These are phyloP conservation scores for Fusarium mexicanum DNA, from an alignment of 2,329 filamentous ascomycete genomes.

Conservation along the genomic window DNA sequence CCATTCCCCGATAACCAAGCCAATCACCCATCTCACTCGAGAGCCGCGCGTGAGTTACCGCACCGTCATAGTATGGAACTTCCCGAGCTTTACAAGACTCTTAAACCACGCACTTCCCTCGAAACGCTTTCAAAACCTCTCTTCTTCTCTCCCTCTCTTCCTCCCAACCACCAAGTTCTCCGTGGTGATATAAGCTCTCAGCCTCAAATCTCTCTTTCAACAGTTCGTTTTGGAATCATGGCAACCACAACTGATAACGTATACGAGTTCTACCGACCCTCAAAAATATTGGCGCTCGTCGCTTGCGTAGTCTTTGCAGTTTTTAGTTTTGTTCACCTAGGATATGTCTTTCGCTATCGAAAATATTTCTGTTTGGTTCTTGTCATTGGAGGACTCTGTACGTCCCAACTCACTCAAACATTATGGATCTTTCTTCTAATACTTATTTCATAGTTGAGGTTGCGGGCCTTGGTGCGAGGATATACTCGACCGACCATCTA, in stretches of 20 bases:
- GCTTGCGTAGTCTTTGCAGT: background rate
- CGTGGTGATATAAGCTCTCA: too few relatives aligned
- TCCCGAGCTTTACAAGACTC: too few relatives aligned
- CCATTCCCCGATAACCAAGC: too few relatives aligned
- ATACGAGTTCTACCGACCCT: background rate
- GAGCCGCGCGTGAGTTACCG: too few relatives aligned
- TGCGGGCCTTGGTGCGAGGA: background rate
- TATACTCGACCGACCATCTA: background rate
- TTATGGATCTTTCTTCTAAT: accelerated
- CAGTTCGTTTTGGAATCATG: background rate
- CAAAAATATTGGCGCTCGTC: background rate
- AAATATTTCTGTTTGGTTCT: background rate
- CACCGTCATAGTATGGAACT: too few relatives aligned
- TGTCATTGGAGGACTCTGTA: background rate
- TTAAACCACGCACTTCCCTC: too few relatives aligned
- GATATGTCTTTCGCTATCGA: background rate
- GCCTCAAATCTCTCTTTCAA: too few relatives aligned
- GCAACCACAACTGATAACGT: background rate
- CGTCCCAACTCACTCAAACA: accelerated
- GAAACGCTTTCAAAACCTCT: too few relatives aligned
- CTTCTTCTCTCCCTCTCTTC: too few relatives aligned
- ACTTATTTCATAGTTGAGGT: background rate
- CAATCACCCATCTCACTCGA: too few relatives aligned
- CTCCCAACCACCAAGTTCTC: too few relatives aligned
- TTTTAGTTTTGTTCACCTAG: background rate